Evolutionary conservation across 148 eudicot species (phyloP).

Genomic region (Camellia lanceoleosa): DNA sequence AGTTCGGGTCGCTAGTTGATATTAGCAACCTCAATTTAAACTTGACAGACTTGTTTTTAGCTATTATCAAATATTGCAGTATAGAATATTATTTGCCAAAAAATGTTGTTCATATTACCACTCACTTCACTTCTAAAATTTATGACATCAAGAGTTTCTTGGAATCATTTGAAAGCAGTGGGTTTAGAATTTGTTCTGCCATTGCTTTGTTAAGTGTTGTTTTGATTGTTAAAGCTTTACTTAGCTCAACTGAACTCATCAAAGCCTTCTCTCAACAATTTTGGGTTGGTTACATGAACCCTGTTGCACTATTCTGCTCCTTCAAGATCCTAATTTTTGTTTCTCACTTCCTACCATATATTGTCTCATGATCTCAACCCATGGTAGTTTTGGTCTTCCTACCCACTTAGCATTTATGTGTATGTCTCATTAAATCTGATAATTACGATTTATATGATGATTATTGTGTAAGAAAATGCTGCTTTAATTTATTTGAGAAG

Average conservation of each 20-base stretch:
- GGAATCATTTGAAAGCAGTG: neutral
- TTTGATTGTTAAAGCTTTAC: neutral
- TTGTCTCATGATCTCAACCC: neutral
- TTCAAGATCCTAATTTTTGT: neutral
- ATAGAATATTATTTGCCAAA: neutral
- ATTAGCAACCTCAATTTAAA: neutral
- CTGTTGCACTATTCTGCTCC: neutral
- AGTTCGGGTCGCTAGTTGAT: neutral
- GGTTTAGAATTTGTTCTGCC: neutral
- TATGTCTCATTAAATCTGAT: neutral
- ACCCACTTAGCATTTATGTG: neutral
- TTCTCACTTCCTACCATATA: neutral
- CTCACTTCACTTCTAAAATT: neutral
- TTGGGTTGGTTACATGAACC: neutral
- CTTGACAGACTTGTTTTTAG: neutral
- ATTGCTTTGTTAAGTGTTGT: neutral
- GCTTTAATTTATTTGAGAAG: neutral
- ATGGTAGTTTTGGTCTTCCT: neutral
- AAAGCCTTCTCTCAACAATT: neutral
- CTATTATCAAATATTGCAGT: neutral
- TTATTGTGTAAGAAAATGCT: neutral
- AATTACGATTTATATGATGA: neutral
- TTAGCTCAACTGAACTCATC: neutral
- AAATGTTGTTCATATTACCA: neutral
- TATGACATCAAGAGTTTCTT: neutral